A percentile compares a stretch with the other conserved stretches of the same genome.
Evolutionary conservation across 2,329 filamentous ascomycete genomes (phyloP).

Genomic region (Diaporthe sp.): DNA sequence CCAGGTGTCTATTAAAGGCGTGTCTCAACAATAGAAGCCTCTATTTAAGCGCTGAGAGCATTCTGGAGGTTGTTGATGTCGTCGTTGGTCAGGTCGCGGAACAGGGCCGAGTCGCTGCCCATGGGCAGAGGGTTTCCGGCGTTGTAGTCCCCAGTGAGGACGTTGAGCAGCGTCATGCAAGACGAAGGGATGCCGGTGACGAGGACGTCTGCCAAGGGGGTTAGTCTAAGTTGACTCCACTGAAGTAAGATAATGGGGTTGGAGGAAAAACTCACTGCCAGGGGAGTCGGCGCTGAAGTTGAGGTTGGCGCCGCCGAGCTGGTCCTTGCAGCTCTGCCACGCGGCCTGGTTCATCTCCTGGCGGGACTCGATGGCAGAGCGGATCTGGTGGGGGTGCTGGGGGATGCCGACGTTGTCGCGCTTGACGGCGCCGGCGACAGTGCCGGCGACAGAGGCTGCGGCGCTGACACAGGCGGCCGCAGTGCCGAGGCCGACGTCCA

Average conservation of each 20-base stretch:
- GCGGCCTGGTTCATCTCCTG: conserved; percentile 35
- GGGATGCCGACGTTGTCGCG: background rate
- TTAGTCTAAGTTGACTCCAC: background rate
- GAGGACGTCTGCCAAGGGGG: conserved; percentile 30
- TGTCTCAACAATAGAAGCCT: background rate
- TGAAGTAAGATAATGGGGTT: background rate
- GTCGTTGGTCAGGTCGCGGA: conserved; percentile 31
- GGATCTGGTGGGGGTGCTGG: background rate
- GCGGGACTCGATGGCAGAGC: background rate
- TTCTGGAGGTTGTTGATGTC: conserved; percentile 13
- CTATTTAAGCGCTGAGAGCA: background rate
- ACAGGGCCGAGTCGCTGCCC: conserved; percentile 38
- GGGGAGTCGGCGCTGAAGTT: conserved; percentile 35
- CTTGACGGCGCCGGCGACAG: conserved; percentile 3
- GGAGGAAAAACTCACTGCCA: conserved; percentile 7
- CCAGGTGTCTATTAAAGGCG: background rate
- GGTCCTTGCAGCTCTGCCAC: conserved; percentile 37
- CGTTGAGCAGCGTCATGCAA: conserved; percentile 38
- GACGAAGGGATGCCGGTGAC: conserved; percentile 36
- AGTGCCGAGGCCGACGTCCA: conserved; percentile 4
- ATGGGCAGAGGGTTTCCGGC: conserved; percentile 34
- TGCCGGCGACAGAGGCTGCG: background rate
- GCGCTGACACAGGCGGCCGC: conserved; percentile 5
- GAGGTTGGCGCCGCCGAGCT: conserved; percentile 34
- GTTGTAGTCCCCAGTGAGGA: conserved; percentile 38